Conservation (phyloP, 805 yeast species). For the Barnettozyma sucrosica region DNA sequence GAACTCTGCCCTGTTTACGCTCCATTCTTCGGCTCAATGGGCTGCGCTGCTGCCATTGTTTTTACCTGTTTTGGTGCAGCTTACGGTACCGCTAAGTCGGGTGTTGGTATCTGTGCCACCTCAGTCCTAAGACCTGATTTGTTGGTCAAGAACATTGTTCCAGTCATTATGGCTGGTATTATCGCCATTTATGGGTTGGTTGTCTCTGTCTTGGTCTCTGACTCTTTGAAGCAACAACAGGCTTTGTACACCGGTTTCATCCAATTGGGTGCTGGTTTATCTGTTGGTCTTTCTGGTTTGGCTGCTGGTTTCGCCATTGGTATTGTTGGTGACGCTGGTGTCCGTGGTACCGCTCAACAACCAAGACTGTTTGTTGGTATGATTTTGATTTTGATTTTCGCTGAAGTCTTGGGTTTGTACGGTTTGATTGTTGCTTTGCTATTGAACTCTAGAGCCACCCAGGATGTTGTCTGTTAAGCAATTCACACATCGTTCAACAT, state of each 20-base stretch:
- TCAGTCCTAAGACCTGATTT: slow-evolving; percentile 96
- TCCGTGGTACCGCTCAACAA: slow-evolving; percentile 96
- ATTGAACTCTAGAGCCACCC: slow-evolving; percentile 95
- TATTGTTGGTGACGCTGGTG: slow-evolving; percentile 99
- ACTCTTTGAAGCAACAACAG: slow-evolving; percentile 81
- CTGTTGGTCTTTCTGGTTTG: slow-evolving; percentile 94
- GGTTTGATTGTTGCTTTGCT: slow-evolving; percentile 97
- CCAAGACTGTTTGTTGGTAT: slow-evolving; percentile 98
- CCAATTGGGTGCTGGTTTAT: slow-evolving; percentile 96
- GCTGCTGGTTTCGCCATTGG: slow-evolving; percentile 99
- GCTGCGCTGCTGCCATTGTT: slow-evolving; percentile 98
- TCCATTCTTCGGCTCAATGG: slow-evolving; percentile 98
- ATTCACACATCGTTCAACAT: background rate
- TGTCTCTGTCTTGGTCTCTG: slow-evolving; percentile 90
- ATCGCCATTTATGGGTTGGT: slow-evolving; percentile 98
- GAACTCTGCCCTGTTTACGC: slow-evolving; percentile 37
- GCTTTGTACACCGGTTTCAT: slow-evolving; percentile 96
- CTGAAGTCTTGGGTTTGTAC: slow-evolving; percentile 97
- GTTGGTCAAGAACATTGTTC: slow-evolving; percentile 87
- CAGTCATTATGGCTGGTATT: slow-evolving; percentile 99
- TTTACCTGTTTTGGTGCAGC: slow-evolving; percentile 99
- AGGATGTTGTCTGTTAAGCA: slow-evolving; percentile 74
- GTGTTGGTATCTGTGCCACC: slow-evolving; percentile 99
- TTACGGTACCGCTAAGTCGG: slow-evolving; percentile 98
- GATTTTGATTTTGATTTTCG: slow-evolving; percentile 97